Conservation (phyloP, 139 green algal species). For the Mesotaenium endlicherianum region DNA sequence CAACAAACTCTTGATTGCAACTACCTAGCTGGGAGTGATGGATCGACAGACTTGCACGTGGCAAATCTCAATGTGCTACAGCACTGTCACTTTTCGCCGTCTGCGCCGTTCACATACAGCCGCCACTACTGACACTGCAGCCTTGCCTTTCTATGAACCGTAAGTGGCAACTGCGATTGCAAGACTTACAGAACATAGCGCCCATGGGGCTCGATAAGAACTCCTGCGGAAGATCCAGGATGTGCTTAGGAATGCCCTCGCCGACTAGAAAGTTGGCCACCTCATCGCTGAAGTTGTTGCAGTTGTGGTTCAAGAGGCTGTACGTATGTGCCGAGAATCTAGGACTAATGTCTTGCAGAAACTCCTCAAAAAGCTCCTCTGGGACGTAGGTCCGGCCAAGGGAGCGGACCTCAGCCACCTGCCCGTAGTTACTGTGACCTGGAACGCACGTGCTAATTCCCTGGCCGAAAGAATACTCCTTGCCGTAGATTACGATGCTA, state of each 20-base stretch:
- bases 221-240: constrained; percentile 44
- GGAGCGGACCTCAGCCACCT: constrained; percentile 41
- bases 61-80: background rate
- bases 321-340: constrained; percentile 39
- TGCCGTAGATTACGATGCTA: constrained; percentile 53
- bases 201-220: constrained; percentile 46
- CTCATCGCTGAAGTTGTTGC: constrained; percentile 60
- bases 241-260: constrained; percentile 51
- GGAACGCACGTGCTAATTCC: constrained; percentile 30
- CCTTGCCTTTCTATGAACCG: background rate
- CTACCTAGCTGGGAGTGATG: background rate
- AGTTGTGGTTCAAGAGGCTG: constrained; percentile 56
- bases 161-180: background rate
- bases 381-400: constrained; percentile 44
- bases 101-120: background rate
- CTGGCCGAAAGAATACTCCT: constrained; percentile 50
- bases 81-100: background rate
- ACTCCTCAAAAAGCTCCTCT: constrained; percentile 47
- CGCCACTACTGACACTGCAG: background rate
- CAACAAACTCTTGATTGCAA: too few relatives aligned
- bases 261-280: constrained; percentile 49
- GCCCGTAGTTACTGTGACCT: constrained; percentile 40
- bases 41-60: background rate
- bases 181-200: constrained; percentile 37
- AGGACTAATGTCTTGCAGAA: constrained; percentile 43